Evolutionary conservation across 768 basidiomycete genomes (phyloP).

Genomic region (Pulveroboletus ravenelii): DNA sequence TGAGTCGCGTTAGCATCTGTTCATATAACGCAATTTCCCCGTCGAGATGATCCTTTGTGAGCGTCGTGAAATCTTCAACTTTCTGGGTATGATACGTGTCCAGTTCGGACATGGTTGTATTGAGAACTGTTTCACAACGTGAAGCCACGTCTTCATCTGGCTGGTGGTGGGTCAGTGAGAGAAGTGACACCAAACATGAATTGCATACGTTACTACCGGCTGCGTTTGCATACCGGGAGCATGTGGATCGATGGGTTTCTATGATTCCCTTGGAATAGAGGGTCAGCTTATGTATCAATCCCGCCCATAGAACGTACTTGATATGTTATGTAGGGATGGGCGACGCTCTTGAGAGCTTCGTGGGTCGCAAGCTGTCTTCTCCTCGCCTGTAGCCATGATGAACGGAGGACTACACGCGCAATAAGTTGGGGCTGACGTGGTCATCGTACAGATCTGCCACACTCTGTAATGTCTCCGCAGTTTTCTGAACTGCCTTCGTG

Average conservation of each 20-base stretch:
- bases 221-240: slow-evolving; percentile 60
- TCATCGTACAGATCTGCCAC: slow-evolving; percentile 78
- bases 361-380: slow-evolving; percentile 69
- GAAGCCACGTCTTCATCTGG: slow-evolving; percentile 60
- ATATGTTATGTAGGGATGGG: slow-evolving; percentile 71
- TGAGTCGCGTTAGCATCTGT: slow-evolving; percentile 59
- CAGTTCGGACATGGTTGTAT: slow-evolving; percentile 86
- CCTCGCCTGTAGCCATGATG: slow-evolving; percentile 49
- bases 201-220: slow-evolving; percentile 27
- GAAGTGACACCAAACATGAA: neutral
- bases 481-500: slow-evolving; percentile 74
- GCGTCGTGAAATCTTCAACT: slow-evolving; percentile 55
- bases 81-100: slow-evolving; percentile 75
- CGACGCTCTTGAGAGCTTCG: slow-evolving; percentile 68
- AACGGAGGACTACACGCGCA: slow-evolving; percentile 1
- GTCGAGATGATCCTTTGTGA: slow-evolving; percentile 68
- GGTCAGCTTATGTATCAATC: neutral
- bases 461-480: slow-evolving; percentile 65
- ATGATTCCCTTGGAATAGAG: slow-evolving; percentile 49
- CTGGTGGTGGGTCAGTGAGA: slow-evolving; percentile 30
- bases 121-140: slow-evolving; percentile 83
- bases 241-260: slow-evolving; percentile 70
- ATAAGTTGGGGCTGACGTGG: slow-evolving; percentile 49
- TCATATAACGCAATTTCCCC: slow-evolving; percentile 75
- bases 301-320: slow-evolving; percentile 39